phyloP scores from a whole-genome alignment of 2,329 filamentous ascomycete genomes.

The Nemania sp. region DNA sequence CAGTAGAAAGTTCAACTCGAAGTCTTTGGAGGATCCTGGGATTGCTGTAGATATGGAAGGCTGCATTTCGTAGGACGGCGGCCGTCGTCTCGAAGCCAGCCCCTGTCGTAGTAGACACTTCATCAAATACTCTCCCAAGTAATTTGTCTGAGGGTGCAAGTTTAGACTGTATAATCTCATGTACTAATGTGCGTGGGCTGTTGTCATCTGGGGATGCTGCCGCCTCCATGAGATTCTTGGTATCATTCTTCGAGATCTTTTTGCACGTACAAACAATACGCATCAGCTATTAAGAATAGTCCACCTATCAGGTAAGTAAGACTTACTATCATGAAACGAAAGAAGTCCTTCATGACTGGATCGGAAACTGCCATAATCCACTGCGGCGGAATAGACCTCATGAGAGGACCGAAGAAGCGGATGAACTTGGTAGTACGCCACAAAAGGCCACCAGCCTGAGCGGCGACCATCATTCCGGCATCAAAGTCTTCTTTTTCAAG shows the following conservation, averaged over 20 bases:
- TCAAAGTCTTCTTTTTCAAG: slow-evolving; percentile 37
- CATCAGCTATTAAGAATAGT: slow-evolving; percentile 11
- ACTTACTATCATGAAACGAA: slow-evolving; percentile 39
- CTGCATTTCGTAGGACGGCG: slow-evolving; percentile 26
- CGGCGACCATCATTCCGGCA: slow-evolving; percentile 6
- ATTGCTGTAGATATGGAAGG: slow-evolving; percentile 41
- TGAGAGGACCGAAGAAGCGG: slow-evolving; percentile 37
- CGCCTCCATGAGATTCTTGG: slow-evolving; percentile 34
- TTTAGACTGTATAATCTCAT: slow-evolving; percentile 42
- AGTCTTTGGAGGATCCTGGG: slow-evolving; percentile 39
- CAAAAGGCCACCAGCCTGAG: slow-evolving; percentile 31
- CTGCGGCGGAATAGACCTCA: slow-evolving; percentile 34
- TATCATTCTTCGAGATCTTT: slow-evolving; percentile 33
- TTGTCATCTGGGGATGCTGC: slow-evolving; percentile 34
- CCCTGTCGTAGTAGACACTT: slow-evolving; percentile 37
- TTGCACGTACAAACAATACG: no score
- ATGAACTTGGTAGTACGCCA: slow-evolving; percentile 40
- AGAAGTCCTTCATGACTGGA: slow-evolving; percentile 35
- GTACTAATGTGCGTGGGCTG: slow-evolving; percentile 37
- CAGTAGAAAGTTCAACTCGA: slow-evolving; percentile 34
- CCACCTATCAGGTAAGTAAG: slow-evolving; percentile 1
- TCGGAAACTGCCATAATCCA: slow-evolving; percentile 39
- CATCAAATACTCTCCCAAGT: slow-evolving; percentile 36
- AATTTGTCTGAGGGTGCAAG: slow-evolving; percentile 40
- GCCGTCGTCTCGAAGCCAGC: slow-evolving; percentile 43